Evolutionary conservation across 164 flowering plant species (phyloP), one percentile per base, ranked within the genome.

Genomic region (Vitis rupestris): DNA sequence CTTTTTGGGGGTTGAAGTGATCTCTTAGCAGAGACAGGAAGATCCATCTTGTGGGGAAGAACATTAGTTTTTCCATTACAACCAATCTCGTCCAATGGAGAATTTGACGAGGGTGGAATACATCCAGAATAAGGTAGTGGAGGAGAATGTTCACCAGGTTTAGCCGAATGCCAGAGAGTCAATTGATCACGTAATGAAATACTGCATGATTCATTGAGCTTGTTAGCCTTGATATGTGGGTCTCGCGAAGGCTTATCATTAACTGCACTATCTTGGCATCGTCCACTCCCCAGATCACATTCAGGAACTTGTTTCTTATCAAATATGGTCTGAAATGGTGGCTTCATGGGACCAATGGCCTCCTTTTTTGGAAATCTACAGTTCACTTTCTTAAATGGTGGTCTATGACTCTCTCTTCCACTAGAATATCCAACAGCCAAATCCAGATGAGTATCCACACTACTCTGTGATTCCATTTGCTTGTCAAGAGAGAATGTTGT

Each of bases 351-450:
- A 23, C 19, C 59, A 53, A 27, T 49, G 10, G 15, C 69, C 10
- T 55, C 76, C 57, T 58, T 67, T 64, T 52, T 67, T 31, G 23
- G 10, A 23, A 16, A 47, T 50, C 54, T 55, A 10, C 64, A 59
- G 30, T 53, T 69, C 23, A 50, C 66, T 57, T 17, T 29, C 61
- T 60, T 44, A 17, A 51, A 6, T 54, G 61, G 47, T 54, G 29
- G 68, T 16, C 8, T 4, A 62, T 60, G 68, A n/a, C 61, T 64
- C 52, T 29, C 51, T 1, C 10, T 54, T 30, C 47, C 72, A 51
- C 44, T 37, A 37, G 44, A 37, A 37, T 37, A 37, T 61, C 71
- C 65, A 59, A 70, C 75, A 67, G 51, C 61, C 68, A 66, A 64
- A 29, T 59, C 71, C 14, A 69, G 68, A 57, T 57, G 74, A 31